phyloP scores from a whole-genome alignment of 176 grass and related monocot species.

The maize (Zea mays) region Zm-B73-REFERENCE-NAM-5.0 NC_050103.1:165190001-165190500 shows the following conservation, averaged over 20 bases:
- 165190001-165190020: not conserved
- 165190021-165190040: too few relatives aligned
- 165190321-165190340: slow-evolving; percentile 65
- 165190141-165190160: slow-evolving; percentile 97
- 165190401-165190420: slow-evolving; percentile 98
- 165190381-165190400: slow-evolving; percentile 82
- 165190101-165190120: slow-evolving; percentile 79
- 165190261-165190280: slow-evolving; percentile 55
- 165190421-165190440: slow-evolving; percentile 96
- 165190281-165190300: slow-evolving; percentile 18
- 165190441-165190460: slow-evolving; percentile 94
- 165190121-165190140: slow-evolving; percentile 97
- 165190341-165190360: slow-evolving; percentile 47
- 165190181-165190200: slow-evolving; percentile 96
- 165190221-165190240: slow-evolving; percentile 96
- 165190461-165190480: slow-evolving; percentile 96
- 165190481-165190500: slow-evolving; percentile 78
- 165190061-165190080: too few relatives aligned
- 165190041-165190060: too few relatives aligned
- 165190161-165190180: slow-evolving; percentile 98
- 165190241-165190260: slow-evolving; percentile 99
- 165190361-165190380: slow-evolving; percentile 29
- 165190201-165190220: slow-evolving; percentile 93
- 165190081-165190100: too few relatives aligned
- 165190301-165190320: slow-evolving; percentile 58